These are phyloP conservation scores for Boletus subluridellus DNA, from an alignment of 1,284 basidiomycete genomes.

Conservation along the genomic window DNA sequence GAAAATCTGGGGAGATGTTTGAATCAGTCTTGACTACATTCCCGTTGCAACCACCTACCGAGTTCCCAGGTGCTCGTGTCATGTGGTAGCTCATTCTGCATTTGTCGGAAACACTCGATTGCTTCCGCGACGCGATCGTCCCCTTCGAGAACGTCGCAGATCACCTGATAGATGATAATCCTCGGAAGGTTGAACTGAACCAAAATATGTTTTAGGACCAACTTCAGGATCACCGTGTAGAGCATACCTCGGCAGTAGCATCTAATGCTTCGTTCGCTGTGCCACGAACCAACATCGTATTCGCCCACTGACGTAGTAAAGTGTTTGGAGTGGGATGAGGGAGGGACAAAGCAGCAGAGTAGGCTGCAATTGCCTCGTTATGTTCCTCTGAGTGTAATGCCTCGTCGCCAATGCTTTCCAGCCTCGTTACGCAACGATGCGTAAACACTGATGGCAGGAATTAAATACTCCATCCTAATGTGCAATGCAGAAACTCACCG, in stretches of 20 bases:
- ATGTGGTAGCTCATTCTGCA: background rate
- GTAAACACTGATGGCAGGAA: slow-evolving; percentile 7
- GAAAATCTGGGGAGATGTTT: background rate
- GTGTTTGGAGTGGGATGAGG: background rate
- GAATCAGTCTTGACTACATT: accelerated
- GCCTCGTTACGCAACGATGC: background rate
- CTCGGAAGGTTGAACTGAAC: slow-evolving; percentile 3
- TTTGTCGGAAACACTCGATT: background rate
- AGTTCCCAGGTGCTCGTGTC: background rate
- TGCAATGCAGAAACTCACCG: background rate
- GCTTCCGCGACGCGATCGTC: background rate
- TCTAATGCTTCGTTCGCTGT: background rate
- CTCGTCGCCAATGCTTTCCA: slow-evolving; percentile 8
- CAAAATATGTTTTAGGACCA: background rate
- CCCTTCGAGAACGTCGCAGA: background rate
- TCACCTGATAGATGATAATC: background rate
- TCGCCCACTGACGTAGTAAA: slow-evolving; percentile 8
- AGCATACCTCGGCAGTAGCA: background rate
- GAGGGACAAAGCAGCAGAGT: slow-evolving; percentile 6
- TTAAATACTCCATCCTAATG: background rate
- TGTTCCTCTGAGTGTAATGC: background rate
- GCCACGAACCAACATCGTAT: background rate
- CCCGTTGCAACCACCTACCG: background rate
- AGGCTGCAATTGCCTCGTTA: slow-evolving; percentile 1
- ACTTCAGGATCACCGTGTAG: background rate